phyloP scores from a whole-genome alignment of 2,329 filamentous ascomycete genomes.

The Rhynchosporium agropyri region DNA sequence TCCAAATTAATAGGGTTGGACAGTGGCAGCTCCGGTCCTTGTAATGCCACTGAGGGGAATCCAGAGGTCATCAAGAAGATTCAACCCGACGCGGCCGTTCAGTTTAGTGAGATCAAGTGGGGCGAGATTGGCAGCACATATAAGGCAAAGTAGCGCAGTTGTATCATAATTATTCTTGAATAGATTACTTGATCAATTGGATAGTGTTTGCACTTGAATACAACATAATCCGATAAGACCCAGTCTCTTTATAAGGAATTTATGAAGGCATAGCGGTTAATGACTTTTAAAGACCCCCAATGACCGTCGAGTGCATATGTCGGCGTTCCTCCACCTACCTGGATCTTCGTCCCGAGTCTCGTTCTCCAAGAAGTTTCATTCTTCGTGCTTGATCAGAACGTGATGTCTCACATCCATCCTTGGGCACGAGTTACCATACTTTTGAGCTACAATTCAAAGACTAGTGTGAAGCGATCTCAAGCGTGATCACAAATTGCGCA shows the following conservation, averaged over 20 bases:
- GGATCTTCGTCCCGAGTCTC: too few relatives aligned
- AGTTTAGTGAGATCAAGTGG: conserved; percentile 60
- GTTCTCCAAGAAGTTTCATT: too few relatives aligned
- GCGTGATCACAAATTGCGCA: too few relatives aligned
- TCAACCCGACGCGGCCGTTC: conserved; percentile 53
- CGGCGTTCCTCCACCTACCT: too few relatives aligned
- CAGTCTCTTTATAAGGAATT: too few relatives aligned
- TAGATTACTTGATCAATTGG: background rate
- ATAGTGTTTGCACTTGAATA: background rate
- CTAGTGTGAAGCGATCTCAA: background rate
- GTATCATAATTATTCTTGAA: background rate
- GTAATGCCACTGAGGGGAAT: conserved; percentile 55
- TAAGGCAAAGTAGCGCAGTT: conserved; percentile 1
- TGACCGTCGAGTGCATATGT: too few relatives aligned
- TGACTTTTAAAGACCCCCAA: too few relatives aligned
- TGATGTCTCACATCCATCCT: too few relatives aligned
- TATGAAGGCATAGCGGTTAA: too few relatives aligned
- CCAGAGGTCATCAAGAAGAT: conserved; percentile 52
- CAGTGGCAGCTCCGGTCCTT: conserved; percentile 53
- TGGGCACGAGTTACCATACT: too few relatives aligned
- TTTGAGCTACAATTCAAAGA: background rate
- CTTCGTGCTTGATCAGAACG: too few relatives aligned
- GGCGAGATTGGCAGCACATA: conserved; percentile 60
- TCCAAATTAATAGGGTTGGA: conserved; percentile 49
- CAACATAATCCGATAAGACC: too few relatives aligned